Evolutionary conservation across 495 filamentous ascomycete species (phyloP), one percentile per base, ranked within the genome.

Genomic region (Pyronema domesticum): DNA sequence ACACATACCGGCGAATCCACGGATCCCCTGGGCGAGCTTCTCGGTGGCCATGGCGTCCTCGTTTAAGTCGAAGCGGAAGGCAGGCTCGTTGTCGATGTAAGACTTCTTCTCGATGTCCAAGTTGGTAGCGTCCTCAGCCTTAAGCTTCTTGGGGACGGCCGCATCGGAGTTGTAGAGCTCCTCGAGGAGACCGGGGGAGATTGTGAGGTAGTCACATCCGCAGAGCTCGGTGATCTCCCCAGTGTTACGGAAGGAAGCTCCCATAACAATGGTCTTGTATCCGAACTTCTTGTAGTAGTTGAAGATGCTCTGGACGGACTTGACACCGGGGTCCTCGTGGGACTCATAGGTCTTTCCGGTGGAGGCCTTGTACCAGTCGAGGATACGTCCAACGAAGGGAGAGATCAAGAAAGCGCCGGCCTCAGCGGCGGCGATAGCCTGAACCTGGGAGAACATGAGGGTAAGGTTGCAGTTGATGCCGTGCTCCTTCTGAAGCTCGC

Each of bases 201-300:
- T 99, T 65, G 91, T 99, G 58, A 99, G 75, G 76, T 96, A 99
- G 72, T 99, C 91, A 67, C 91, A 96, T 65, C 91, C 91, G 68
- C 87, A 87, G 36, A 99, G 76, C 78, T 99, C 93, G 44, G 83
- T 95, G 72, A 99, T 94, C 75, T 99, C 91, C 58, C 91, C 91
- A 52, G 73, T 71, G 74, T 84, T 95, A 64, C 91, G 77, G 85
- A 99, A 99, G 11, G 88, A 95, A 59, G 91, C 91, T 67, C 91
- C 91, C 91, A 99, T 99, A 68, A 99, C 91, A 55, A 64, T 64
- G 69, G 91, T 98, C 63, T 91, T 89, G 80, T 99, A 95, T 66
- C 83, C 87, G 71, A 76, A 83, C 77, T 95, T 99, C 86, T 99
- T 99, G 81, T 99, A 99, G 84, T 99, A 99, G 76, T 99, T 94